Evolutionary conservation across 768 basidiomycete genomes (phyloP), one percentile per base, ranked within the genome.

Genomic region (Neoboletus brunneissimus): DNA sequence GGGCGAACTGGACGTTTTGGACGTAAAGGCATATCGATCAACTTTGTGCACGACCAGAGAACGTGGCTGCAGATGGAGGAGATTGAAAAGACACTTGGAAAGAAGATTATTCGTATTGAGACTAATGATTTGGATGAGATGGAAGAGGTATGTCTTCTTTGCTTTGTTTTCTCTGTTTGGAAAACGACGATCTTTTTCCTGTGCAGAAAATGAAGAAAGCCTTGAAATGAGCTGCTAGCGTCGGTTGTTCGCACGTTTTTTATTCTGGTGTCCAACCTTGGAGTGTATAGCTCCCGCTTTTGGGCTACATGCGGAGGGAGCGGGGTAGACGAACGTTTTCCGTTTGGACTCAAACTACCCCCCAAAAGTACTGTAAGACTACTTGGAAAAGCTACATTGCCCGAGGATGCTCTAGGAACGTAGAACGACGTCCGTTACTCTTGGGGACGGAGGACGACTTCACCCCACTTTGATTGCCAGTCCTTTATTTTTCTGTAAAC

Each of bases 1-100:
- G 95, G 96, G 48, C 91, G 97, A 53, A 99, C 97, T 46, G 97
- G 97, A 55, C 90, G 97, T 43, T 99, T 99, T 71, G 97, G 97
- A 53, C 87, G 97, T 44, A 94, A 92, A 72, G 97, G 97, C 5
- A 91, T 98, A 51, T 94, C 94, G 34, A 91, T 99, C 68, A 97
- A 97, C 72, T 98, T 99, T 67, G 95, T 98, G 15, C 93, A 98
- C 71, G 88, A 98, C 76, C 79, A 86, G 68, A 78, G 77, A 71
- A 94, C 94, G 7, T 94, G 89, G 86, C 55, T 81, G 65, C 89
- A 96, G 69, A 96, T 98, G 87, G 82, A 95, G 63, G 79, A 82
- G 66, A 97, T 99, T 56, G 89, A 95, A 75, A 79, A 86, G 64
- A 81, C 80, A 0, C 81, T 94, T 3, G 85, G 87, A 15, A 86